A percentile compares a stretch with the other conserved stretches of the same genome.
Conservation (phyloP, 768 basidiomycete species). For the Boletus rubroflammeus region DNA sequence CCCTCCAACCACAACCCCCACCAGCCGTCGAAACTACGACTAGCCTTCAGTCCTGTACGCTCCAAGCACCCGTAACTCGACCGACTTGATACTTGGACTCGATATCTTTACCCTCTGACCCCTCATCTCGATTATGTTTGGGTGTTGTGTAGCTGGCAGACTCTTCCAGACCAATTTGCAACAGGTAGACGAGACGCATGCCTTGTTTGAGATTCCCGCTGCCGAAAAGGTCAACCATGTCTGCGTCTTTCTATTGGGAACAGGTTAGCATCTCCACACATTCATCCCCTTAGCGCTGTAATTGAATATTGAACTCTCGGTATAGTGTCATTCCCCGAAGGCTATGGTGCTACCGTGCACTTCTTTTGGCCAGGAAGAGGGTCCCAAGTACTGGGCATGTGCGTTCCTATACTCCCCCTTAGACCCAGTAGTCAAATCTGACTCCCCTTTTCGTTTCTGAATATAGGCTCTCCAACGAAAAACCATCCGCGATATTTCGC, state of each 20-base stretch:
- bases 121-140: slow-evolving; percentile 54
- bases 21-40: background rate
- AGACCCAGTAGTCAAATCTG: background rate
- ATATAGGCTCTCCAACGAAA: slow-evolving; percentile 80
- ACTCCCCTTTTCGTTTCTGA: background rate
- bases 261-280: slow-evolving; percentile 42
- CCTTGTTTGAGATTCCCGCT: slow-evolving; percentile 67
- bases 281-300: background rate
- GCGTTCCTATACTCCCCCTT: slow-evolving; percentile 24
- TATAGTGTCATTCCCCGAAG: slow-evolving; percentile 74
- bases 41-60: background rate
- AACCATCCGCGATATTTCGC: slow-evolving; percentile 87
- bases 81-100: background rate
- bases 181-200: slow-evolving; percentile 82
- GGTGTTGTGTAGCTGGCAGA: slow-evolving; percentile 75
- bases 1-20: slow-evolving; percentile 4
- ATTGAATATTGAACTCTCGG: background rate
- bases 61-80: background rate
- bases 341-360: slow-evolving; percentile 81
- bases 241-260: slow-evolving; percentile 79
- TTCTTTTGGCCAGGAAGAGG: slow-evolving; percentile 86
- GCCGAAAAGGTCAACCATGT: slow-evolving; percentile 80
- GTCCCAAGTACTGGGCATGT: slow-evolving; percentile 85
- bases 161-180: slow-evolving; percentile 75
- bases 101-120: background rate